A percentile compares a stretch with the other conserved stretches of the same genome.
Evolutionary conservation across 2,329 filamentous ascomycete genomes (phyloP).

Genomic region (Stachybotrys echinatus): DNA sequence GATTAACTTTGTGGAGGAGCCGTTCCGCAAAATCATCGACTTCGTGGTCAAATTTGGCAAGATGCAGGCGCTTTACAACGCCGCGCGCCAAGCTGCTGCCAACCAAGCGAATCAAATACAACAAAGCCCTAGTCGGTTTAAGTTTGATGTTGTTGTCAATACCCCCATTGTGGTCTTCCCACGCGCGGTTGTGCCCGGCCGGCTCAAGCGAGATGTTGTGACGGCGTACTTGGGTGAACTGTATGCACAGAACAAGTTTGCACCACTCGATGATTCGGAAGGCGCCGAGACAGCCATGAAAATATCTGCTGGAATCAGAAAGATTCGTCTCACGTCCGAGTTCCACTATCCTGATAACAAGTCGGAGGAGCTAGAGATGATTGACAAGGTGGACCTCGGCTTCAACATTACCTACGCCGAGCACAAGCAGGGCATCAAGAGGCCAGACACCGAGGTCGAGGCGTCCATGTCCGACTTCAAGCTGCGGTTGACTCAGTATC

Average conservation of each 20-base stretch:
- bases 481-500: constrained; percentile 80
- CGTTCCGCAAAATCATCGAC: constrained; percentile 95
- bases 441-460: constrained; percentile 87
- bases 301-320: constrained; percentile 83
- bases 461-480: constrained; percentile 93
- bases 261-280: constrained; percentile 72
- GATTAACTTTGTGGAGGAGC: constrained; percentile 94
- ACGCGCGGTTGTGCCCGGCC: constrained; percentile 64
- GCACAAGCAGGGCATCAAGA: constrained; percentile 68
- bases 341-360: constrained; percentile 71
- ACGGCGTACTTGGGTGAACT: constrained; percentile 96
- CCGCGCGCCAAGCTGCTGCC: constrained; percentile 87
- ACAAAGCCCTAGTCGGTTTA: constrained; percentile 82
- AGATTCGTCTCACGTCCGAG: constrained; percentile 84
- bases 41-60: constrained; percentile 98
- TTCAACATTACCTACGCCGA: constrained; percentile 92
- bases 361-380: constrained; percentile 87
- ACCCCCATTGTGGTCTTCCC: constrained; percentile 97
- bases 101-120: constrained; percentile 92
- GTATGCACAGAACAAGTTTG: constrained; percentile 91
- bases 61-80: constrained; percentile 99
- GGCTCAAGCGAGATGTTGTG: constrained; percentile 70
- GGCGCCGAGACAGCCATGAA: constrained; percentile 77
- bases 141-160: constrained; percentile 88
- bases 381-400: constrained; percentile 91